These are phyloP conservation scores for Colletotrichum nymphaeae DNA, from an alignment of 2,329 filamentous ascomycete genomes.

Conservation along the genomic window DNA sequence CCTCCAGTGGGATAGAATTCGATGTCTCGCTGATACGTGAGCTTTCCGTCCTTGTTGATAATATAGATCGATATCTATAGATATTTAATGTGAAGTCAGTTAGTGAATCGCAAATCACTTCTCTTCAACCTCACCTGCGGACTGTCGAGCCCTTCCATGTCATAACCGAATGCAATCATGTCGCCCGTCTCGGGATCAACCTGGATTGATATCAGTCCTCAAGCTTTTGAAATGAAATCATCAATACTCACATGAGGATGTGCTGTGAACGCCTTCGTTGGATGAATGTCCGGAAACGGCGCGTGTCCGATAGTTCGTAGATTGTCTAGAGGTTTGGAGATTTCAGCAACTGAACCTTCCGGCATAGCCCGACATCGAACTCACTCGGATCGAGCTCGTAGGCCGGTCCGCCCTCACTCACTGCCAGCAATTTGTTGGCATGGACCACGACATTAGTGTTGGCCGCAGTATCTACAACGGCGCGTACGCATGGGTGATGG, in stretches of 20 bases:
- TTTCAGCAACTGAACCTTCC: too few relatives aligned
- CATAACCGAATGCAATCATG: slow-evolving; percentile 53
- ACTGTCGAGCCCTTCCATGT: slow-evolving; percentile 47
- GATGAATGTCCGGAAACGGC: too few relatives aligned
- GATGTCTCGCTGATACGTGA: too few relatives aligned
- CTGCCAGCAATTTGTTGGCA: slow-evolving; percentile 56
- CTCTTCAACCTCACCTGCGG: slow-evolving; percentile 16
- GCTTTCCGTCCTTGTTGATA: too few relatives aligned
- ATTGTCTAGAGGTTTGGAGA: too few relatives aligned
- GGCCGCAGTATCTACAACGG: slow-evolving; percentile 49
- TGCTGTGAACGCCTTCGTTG: slow-evolving; percentile 45
- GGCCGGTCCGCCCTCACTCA: slow-evolving; percentile 59
- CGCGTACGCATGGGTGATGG: slow-evolving; percentile 45
- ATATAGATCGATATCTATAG: too few relatives aligned
- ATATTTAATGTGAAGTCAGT: too few relatives aligned
- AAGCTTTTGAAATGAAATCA: too few relatives aligned
- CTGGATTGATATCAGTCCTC: slow-evolving; percentile 37
- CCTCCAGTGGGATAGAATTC: too few relatives aligned
- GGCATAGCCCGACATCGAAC: neutral
- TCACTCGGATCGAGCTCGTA: slow-evolving; percentile 50
- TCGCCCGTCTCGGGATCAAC: slow-evolving; percentile 51
- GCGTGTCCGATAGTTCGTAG: too few relatives aligned
- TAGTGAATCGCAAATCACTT: too few relatives aligned
- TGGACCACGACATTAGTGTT: slow-evolving; percentile 65
- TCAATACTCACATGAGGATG: slow-evolving; percentile 42